Percentiles rank a stretch among this genome's conserved stretches.
Conservation (phyloP, 345 rosid genomes). For the Arabidopsis thaliana region TAIR10.1 NC_003076.8:692001-692500, state of each 20-base stretch:
- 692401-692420: conserved; percentile 15
- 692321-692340: background rate
- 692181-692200: conserved; percentile 32
- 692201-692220: conserved; percentile 21
- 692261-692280: conserved; percentile 5
- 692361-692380: conserved; percentile 37
- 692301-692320: conserved; percentile 47
- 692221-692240: background rate
- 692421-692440: conserved; percentile 39
- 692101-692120: conserved; percentile 29
- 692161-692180: conserved; percentile 39
- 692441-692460: conserved; percentile 37
- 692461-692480: conserved; percentile 21
- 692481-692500: conserved; percentile 46
- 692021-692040: conserved; percentile 38
- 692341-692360: conserved; percentile 19
- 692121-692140: conserved; percentile 32
- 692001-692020: conserved; percentile 51
- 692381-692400: conserved; percentile 38
- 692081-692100: conserved; percentile 32
- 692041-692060: conserved; percentile 34
- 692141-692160: conserved; percentile 38
- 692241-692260: conserved; percentile 26
- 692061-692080: conserved; percentile 21
- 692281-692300: conserved; percentile 27